phyloP scores from a whole-genome alignment of 805 yeast species.

The Debaryomyces castellii region DNA sequence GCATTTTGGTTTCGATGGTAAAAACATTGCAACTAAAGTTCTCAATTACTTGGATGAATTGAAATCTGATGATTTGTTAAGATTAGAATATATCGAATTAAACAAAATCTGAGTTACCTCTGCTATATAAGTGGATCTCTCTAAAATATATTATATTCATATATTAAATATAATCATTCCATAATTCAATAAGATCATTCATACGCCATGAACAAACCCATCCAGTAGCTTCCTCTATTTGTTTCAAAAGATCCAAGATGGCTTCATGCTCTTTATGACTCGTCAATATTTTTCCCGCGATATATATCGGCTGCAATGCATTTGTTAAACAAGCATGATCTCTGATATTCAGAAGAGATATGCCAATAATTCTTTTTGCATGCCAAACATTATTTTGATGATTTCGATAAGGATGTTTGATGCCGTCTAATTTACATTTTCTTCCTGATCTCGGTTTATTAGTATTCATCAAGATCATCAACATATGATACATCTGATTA shows the following conservation, averaged over 20 bases:
- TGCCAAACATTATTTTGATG: slow-evolving; percentile 5
- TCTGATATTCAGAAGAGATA: slow-evolving; percentile 2
- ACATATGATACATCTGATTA: slow-evolving; percentile 5
- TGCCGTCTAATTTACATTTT: slow-evolving; percentile 1
- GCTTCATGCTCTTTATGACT: slow-evolving; percentile 19
- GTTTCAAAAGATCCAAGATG: slow-evolving; percentile 16
- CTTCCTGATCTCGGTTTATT: slow-evolving; percentile 3
- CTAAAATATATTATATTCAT: neutral
- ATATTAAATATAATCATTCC: slow-evolving; percentile 13
- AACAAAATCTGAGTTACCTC: slow-evolving; percentile 8
- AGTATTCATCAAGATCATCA: slow-evolving; percentile 2
- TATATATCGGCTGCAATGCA: slow-evolving; percentile 22
- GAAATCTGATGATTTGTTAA: slow-evolving; percentile 10
- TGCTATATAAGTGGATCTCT: neutral
- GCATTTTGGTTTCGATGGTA: slow-evolving; percentile 26
- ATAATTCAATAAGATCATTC: slow-evolving; percentile 20
- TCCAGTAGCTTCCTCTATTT: slow-evolving; percentile 22
- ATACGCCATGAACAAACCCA: slow-evolving; percentile 24
- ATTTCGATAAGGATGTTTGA: neutral
- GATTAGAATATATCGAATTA: slow-evolving; percentile 28
- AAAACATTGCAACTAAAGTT: slow-evolving; percentile 23
- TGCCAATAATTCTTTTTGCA: slow-evolving; percentile 4
- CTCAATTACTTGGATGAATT: slow-evolving; percentile 11
- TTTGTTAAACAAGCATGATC: slow-evolving; percentile 23
- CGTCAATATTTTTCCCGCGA: slow-evolving; percentile 21